Base-by-base conservation (phyloP, 352 stramenopile species). In the Phytopythium litorale region DNA sequence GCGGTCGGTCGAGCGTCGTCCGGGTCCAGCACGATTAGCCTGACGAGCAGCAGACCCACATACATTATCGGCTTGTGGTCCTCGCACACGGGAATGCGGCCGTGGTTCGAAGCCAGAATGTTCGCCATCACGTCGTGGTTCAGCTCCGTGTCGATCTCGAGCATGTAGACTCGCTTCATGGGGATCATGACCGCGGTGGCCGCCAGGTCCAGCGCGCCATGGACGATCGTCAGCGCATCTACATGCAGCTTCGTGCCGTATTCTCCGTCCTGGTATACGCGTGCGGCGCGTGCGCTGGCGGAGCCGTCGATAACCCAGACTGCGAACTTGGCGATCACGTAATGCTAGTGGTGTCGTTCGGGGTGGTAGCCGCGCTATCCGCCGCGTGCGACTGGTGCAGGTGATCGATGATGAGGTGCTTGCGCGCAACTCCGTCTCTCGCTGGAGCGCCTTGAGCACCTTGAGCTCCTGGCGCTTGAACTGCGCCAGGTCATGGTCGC, bases 211-310 rank as follows among this genome's bases (percentile, higher is more conserved):
- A 98, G 61, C 13, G 92, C 90, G 35, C 94, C 96, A 64, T 97
- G 88, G 57, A 98, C 96, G 62, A 98, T 96, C 2, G 78, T 94
- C 2, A 98, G 87, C 72, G 98, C 92, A 64, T 97, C 89, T 33
- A 78, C 77, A 58, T 89, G 72, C n/a, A 93, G 58, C 16, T 72
- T 56, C 3, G 83, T 91, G 30, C 77, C 72, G 58, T 81, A 72
- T 2, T 75, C 71, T 21, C 71, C 79, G 56, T 84, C 66, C 46
- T 82, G 67, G 52, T 73, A 76, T 37, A 77, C 25, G 73, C 64
- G 35, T 64, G 68, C 23, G 73, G 73, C n/a, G 70, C 76, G 33
- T 75, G 46, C 28, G 77, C 37, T 4, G 63, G 58, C n/a, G 72
- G 65, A 60, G 72, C 67, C 4, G 62, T 75, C 12, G 69, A 72